Percentiles rank a stretch among this genome's conserved stretches.
phyloP scores from a whole-genome alignment of 768 basidiomycete species.

The Termitomyces sp. region DNA sequence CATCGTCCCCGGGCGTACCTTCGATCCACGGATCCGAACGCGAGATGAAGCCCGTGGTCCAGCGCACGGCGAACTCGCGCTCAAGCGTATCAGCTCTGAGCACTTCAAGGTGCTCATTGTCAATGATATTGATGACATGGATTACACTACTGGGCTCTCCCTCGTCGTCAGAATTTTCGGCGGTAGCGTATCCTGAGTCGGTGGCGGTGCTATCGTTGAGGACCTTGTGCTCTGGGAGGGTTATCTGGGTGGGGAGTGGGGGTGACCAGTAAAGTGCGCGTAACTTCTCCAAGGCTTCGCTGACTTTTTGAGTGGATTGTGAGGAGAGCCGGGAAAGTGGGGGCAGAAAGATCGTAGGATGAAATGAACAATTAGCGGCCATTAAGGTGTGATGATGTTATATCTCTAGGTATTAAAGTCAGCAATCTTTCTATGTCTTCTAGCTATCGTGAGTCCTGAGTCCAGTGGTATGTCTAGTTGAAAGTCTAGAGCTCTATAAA shows the following conservation, averaged over 20 bases:
- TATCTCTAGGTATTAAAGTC: slow-evolving; percentile 6
- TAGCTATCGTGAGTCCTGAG: slow-evolving; percentile 5
- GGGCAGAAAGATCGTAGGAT: slow-evolving; percentile 44
- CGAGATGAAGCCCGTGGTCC: slow-evolving; percentile 67
- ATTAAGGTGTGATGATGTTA: slow-evolving; percentile 11
- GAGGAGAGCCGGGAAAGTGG: slow-evolving; percentile 37
- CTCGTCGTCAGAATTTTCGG: slow-evolving; percentile 51
- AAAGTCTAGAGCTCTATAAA: slow-evolving; percentile 12
- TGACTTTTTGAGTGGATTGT: slow-evolving; percentile 29
- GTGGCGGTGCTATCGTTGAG: slow-evolving; percentile 38
- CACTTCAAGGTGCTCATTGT: slow-evolving; percentile 29
- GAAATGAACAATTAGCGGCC: slow-evolving; percentile 4
- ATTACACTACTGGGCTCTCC: slow-evolving; percentile 14
- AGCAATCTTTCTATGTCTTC: slow-evolving; percentile 6
- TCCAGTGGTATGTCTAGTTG: neutral
- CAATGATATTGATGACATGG: slow-evolving; percentile 11
- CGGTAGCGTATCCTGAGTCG: slow-evolving; percentile 78
- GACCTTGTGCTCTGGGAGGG: slow-evolving; percentile 20
- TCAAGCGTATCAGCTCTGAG: slow-evolving; percentile 63
- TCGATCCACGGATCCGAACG: slow-evolving; percentile 40
- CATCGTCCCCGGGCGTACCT: too few relatives aligned
- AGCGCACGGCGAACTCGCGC: slow-evolving; percentile 60
- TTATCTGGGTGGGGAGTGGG: slow-evolving; percentile 20
- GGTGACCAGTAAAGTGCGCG: slow-evolving; percentile 47
- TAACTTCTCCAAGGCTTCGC: slow-evolving; percentile 37